phyloP scores from a whole-genome alignment of 345 rosid genomes.

The Acer saccharum region DNA sequence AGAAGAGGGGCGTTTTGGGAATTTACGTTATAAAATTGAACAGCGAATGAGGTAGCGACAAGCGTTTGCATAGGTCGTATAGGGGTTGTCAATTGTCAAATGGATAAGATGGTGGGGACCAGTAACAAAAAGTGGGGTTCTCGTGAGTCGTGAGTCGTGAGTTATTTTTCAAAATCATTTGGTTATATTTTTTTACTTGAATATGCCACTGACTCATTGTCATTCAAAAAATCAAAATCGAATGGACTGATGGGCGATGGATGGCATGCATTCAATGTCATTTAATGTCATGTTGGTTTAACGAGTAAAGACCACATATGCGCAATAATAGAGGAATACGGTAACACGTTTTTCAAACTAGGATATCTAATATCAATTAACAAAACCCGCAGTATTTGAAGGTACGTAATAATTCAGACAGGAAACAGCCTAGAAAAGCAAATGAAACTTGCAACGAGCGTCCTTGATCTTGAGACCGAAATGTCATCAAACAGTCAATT shows the following conservation, averaged over 20 bases:
- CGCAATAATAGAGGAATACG: not conserved
- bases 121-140: not conserved
- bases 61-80: not conserved
- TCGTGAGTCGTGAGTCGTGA: not conserved
- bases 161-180: not conserved
- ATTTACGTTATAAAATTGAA: not conserved
- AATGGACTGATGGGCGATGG: no score
- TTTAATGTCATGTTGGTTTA: not conserved
- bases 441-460: not conserved
- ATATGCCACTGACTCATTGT: no score
- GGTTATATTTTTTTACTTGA: not conserved
- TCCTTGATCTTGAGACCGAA: not conserved
- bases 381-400: no score
- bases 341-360: not conserved
- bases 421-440: not conserved
- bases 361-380: no score
- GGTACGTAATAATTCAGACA: not conserved
- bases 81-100: not conserved
- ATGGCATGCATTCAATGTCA: no score
- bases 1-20: not conserved
- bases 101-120: not conserved
- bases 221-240: no score
- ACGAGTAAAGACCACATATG: not conserved
- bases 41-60: not conserved
- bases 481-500: no score